Evolutionary conservation across 2,329 filamentous ascomycete species (phyloP).

Genomic region (Cytospora paraplurivora): DNA sequence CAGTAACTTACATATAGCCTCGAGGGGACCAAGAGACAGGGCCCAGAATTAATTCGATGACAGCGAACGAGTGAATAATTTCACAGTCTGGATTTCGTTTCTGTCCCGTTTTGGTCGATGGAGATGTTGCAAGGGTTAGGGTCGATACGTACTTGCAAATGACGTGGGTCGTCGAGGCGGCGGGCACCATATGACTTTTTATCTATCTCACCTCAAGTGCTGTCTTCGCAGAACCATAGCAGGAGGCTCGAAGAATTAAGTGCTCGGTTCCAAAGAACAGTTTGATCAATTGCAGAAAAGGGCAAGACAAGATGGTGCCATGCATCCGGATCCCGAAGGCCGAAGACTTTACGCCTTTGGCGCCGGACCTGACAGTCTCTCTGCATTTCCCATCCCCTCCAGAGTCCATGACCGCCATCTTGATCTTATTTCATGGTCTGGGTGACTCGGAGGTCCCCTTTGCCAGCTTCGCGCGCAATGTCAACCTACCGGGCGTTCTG

Average conservation of each 20-base stretch:
- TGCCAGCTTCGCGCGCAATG: conserved; percentile 64
- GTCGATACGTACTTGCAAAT: not conserved
- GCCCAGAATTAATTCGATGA: no score
- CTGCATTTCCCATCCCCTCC: conserved; percentile 54
- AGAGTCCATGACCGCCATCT: conserved; percentile 70
- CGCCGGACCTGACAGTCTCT: conserved; percentile 45
- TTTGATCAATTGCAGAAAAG: not conserved
- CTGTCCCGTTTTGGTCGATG: no score
- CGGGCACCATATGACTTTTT: not conserved
- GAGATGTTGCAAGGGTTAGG: not conserved
- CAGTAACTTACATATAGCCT: no score
- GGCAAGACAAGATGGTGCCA: conserved; percentile 42
- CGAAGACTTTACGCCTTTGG: conserved; percentile 51
- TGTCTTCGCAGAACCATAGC: not conserved
- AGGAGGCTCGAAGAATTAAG: not conserved
- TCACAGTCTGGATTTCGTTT: no score
- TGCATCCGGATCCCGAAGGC: conserved; percentile 50
- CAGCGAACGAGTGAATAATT: no score
- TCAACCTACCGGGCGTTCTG: conserved; percentile 76
- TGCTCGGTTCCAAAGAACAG: not conserved
- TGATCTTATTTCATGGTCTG: conserved; percentile 82
- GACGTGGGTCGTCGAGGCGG: not conserved
- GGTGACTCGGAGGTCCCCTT: conserved; percentile 75
- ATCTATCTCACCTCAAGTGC: not conserved
- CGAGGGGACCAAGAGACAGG: no score